Base-by-base conservation (phyloP, 306 rosid species). In the Prunus armeniaca region DNA sequence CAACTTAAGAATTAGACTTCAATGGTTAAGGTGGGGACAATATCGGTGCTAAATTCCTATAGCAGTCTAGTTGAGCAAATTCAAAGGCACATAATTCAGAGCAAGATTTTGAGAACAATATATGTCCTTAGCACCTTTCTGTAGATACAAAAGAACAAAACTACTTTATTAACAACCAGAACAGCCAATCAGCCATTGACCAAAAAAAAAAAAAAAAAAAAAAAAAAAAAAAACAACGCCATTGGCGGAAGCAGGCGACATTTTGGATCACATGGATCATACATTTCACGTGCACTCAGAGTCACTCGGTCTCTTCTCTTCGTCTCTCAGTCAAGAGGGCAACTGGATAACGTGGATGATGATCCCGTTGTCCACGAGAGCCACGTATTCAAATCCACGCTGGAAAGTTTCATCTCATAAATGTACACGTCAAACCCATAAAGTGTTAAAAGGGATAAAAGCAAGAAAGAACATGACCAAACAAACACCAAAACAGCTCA, bases 381-480 rank as follows among this genome's bases (percentile, higher is more conserved):
- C 88, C 88, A 86, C 86, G 90, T 86, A 72, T 49, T 70, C 77
- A 24, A 56, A 15, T 87, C 98, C 98, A 93, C 76, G 96, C 89
- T 88, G 96, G 88, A 91, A 91, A 87, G 91, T 88, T 87, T 87
- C 76, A 57, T 30, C 60, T 69, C 84, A 25, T 27, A 25, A 2
- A 20, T 68, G 84, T 64, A 73, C 94, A 93, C 92, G 93, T 93
- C 93, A 86, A 63, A 82, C 46, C 74, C 52, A 9, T 9, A 79
- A 83, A 65, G 78, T 20, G 32, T 82, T 41, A 78, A 55, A 76
- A 12, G 9, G 61, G 70, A 69, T 41, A 18, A 12, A 24, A 64
- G 34, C 25, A 24, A 3, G 56, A 7, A 28, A 22, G 46, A 27
- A 58, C 74, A 73, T 17, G 61, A 54, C 71, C 79, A 50, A 81